A percentile compares a stretch with the other conserved stretches of the same genome.
Evolutionary conservation across 768 basidiomycete species (phyloP).

Genomic region (Punctularia strigosozonata): DNA sequence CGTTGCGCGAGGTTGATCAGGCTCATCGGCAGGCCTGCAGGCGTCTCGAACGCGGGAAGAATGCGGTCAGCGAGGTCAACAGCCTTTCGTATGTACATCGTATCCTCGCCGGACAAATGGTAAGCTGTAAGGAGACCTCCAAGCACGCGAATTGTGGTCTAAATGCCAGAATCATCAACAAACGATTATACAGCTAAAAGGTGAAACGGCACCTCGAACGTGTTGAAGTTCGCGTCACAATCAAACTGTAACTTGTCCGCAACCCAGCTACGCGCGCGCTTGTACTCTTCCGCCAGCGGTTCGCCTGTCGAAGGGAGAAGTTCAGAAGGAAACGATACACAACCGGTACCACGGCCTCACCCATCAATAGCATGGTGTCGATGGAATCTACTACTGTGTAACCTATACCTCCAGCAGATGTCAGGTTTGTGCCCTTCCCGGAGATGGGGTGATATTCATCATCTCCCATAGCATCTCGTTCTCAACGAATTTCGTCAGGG

Average conservation of each 20-base stretch:
- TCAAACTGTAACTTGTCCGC: conserved; percentile 60
- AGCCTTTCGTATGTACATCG: conserved; percentile 65
- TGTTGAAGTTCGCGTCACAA: conserved; percentile 67
- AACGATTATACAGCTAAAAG: not conserved
- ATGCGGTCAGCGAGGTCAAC: conserved; percentile 80
- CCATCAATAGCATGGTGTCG: conserved; percentile 83
- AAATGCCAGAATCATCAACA: conserved; percentile 4
- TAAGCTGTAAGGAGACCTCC: conserved; percentile 86
- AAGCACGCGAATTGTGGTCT: conserved; percentile 89
- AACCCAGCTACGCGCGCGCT: conserved; percentile 71
- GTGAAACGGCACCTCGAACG: conserved; percentile 64
- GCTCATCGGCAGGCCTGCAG: conserved; percentile 72
- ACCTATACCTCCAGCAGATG: conserved; percentile 66
- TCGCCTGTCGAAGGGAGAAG: too few relatives aligned
- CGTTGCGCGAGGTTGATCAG: conserved; percentile 59
- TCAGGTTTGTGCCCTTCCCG: conserved; percentile 65
- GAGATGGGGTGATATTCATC: conserved; percentile 90
- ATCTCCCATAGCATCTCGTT: conserved; percentile 80
- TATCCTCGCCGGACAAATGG: conserved; percentile 59
- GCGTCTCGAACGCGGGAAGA: conserved; percentile 71
- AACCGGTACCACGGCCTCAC: too few relatives aligned
- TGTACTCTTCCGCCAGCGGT: conserved; percentile 70
- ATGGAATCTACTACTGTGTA: conserved; percentile 84
- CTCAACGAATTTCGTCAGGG: conserved; percentile 28
- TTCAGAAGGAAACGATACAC: too few relatives aligned